Conservation (phyloP, 257 asterid genomes). For the Cynanchum wilfordii region DNA sequence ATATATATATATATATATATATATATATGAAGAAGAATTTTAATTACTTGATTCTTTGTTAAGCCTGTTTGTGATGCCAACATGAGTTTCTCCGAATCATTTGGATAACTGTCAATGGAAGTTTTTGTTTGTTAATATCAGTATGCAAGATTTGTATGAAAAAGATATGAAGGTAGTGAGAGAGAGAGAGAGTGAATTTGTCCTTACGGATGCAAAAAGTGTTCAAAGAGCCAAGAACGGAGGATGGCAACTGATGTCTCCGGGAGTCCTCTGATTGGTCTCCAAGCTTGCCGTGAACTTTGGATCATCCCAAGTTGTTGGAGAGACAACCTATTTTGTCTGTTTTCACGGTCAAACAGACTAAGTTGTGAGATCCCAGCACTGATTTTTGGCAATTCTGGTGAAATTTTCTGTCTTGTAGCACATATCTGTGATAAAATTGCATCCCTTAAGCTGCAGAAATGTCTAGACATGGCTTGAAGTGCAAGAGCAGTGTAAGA, state of each 20-base stretch:
- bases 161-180: neutral
- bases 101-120: constrained; percentile 60
- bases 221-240: constrained; percentile 95
- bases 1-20: no score
- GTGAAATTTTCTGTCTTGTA: constrained; percentile 34
- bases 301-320: constrained; percentile 56
- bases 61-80: constrained; percentile 88
- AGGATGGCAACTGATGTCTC: constrained; percentile 75
- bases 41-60: constrained; percentile 74
- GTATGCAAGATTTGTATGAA: neutral
- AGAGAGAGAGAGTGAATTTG: neutral
- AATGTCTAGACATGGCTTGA: constrained; percentile 87
- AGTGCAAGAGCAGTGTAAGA: constrained; percentile 80
- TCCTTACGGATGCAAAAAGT: constrained; percentile 86
- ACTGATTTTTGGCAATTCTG: constrained; percentile 55
- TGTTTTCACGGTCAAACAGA: constrained; percentile 46
- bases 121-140: neutral
- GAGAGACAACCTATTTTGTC: constrained; percentile 38
- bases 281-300: constrained; percentile 54
- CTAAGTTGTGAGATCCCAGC: constrained; percentile 54
- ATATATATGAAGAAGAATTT: neutral
- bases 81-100: constrained; percentile 81
- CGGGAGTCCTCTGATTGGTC: constrained; percentile 83
- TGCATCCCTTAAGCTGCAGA: constrained; percentile 54
- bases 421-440: constrained; percentile 52